Evolutionary conservation across 495 filamentous ascomycete species (phyloP).

Genomic region (Rhizodiscina lignyota): DNA sequence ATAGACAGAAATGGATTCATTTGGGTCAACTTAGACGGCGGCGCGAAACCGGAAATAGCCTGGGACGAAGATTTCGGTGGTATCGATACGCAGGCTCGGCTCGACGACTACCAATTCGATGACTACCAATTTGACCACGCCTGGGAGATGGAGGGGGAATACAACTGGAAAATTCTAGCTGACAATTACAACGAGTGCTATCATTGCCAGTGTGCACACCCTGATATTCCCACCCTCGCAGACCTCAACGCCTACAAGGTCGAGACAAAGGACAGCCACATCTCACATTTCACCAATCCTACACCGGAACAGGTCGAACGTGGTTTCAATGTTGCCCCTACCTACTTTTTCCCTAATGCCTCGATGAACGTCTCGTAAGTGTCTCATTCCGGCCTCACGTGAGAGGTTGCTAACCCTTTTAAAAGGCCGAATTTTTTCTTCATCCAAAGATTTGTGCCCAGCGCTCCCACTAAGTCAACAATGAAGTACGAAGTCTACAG

Average conservation of each 20-base stretch:
- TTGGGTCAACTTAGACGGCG: slow-evolving; percentile 33
- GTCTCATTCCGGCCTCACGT: too few relatives aligned
- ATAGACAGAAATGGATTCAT: slow-evolving; percentile 31
- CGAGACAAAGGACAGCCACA: too few relatives aligned
- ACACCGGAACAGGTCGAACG: too few relatives aligned
- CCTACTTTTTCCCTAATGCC: too few relatives aligned
- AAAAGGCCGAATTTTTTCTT: slow-evolving; percentile 33
- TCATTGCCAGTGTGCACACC: slow-evolving; percentile 33
- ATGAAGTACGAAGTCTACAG: slow-evolving; percentile 34
- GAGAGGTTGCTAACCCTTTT: too few relatives aligned
- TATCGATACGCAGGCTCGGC: slow-evolving; percentile 22
- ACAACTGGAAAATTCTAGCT: slow-evolving; percentile 44
- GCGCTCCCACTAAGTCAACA: slow-evolving; percentile 17
- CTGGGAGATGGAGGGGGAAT: slow-evolving; percentile 27
- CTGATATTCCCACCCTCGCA: too few relatives aligned
- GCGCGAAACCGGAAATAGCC: slow-evolving; percentile 22
- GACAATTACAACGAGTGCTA: too few relatives aligned
- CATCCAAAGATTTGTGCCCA: slow-evolving; percentile 30
- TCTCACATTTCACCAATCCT: too few relatives aligned
- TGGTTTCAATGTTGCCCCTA: too few relatives aligned
- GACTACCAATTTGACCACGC: slow-evolving; percentile 32
- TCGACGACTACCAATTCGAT: slow-evolving; percentile 25
- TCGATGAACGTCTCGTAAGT: too few relatives aligned
- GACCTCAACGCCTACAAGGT: too few relatives aligned
- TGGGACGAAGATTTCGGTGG: slow-evolving; percentile 28